A percentile compares a stretch with the other conserved stretches of the same genome.
These are phyloP conservation scores for Grosmannia clavigera DNA, from an alignment of 2,329 filamentous ascomycete species.

Conservation along the genomic window DNA sequence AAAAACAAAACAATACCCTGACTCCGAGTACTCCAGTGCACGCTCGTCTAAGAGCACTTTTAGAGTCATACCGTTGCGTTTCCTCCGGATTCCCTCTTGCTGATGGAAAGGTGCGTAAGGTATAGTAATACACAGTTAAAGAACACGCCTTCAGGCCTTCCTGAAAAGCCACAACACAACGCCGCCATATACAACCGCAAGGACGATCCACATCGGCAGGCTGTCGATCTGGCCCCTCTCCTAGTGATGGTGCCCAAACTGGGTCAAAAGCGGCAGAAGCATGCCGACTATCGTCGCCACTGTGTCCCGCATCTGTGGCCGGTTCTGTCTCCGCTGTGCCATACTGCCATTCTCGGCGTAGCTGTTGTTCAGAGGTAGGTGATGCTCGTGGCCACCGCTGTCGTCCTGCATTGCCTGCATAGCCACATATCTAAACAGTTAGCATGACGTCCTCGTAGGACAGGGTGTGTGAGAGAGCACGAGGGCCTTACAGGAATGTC, in stretches of 20 bases:
- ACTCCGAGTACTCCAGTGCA: neutral
- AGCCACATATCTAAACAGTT: slow-evolving; percentile 64
- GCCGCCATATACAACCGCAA: neutral
- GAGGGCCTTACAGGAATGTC: slow-evolving; percentile 68
- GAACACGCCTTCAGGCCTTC: neutral
- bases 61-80: neutral
- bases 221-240: neutral
- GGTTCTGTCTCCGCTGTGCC: slow-evolving; percentile 37
- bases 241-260: slow-evolving; percentile 63
- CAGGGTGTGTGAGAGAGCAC: neutral
- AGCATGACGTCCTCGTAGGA: neutral
- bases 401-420: slow-evolving; percentile 97
- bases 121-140: neutral
- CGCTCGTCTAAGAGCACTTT: neutral
- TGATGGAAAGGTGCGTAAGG: neutral
- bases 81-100: neutral
- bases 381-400: slow-evolving; percentile 38
- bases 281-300: slow-evolving; percentile 63
- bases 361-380: slow-evolving; percentile 32
- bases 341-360: slow-evolving; percentile 34
- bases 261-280: slow-evolving; percentile 64
- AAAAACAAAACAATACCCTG: neutral
- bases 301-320: slow-evolving; percentile 55
- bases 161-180: neutral
- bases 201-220: neutral